Base-by-base conservation (phyloP, 2,329 filamentous ascomycete genomes). In the Amylocarpus encephaloides region DNA sequence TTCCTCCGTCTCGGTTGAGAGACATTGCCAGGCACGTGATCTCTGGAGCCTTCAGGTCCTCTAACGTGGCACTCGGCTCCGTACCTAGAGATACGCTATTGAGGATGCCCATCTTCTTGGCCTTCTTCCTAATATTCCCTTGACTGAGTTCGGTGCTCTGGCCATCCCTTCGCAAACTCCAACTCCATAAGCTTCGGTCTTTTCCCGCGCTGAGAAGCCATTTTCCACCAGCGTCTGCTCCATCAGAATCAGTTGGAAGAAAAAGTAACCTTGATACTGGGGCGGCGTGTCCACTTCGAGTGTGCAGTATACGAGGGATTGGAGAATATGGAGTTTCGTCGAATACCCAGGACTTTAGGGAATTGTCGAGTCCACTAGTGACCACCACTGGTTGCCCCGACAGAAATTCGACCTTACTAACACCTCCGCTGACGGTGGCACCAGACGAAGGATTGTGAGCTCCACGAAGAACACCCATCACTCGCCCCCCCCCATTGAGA, bases 61-160 rank as follows among this genome's bases (percentile, higher is more conserved):
- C 86, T 38, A 90, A 70, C 1, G 78, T 81, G 2, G 79, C 80
- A 38, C 77, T 83, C 13, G 78, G 77, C 9, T 83, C 82, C 46
- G 80, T 77, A 2, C 74, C 70, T 12, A 83, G 66, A 2, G 76
- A 73, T 43, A 74, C 73, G 42, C 72, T 74, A 7, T 81, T 77
- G 13, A 88, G 66, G 34, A 91, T 76, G n/a, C 88, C 88, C 53
- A 82, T 74, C 68, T 95, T 96, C 71, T 91, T 95, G 1, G 90
- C 87, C 69, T 90, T 94, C 67, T 88, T 90, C 56, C 87, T 85
- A 44, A 95, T 80, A 45, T 85, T 85, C 30, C 93, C 93, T 66
- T 98, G 94, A 40, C 90, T 96, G 34, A 98, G 73, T 68, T 98
- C 93, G 1, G 86, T 82, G 66, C 89, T 95, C 69, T 98, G 94